These are phyloP conservation scores for Candida verbasci DNA, from an alignment of 805 yeast species.

Conservation along the genomic window DNA sequence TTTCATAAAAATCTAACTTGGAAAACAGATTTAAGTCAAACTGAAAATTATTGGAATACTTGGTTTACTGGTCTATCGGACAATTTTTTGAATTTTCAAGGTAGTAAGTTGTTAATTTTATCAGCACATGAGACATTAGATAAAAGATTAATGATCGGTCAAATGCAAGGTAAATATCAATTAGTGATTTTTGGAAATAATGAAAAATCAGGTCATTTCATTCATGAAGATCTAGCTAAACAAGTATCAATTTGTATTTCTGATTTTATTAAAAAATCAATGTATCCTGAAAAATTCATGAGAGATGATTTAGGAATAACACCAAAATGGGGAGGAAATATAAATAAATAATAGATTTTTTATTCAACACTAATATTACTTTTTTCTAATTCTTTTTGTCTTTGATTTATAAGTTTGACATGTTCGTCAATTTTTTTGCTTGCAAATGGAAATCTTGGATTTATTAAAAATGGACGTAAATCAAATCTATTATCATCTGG, in stretches of 20 bases:
- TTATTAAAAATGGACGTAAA: conserved; percentile 89
- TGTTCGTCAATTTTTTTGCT: conserved; percentile 80
- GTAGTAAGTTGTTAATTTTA: conserved; percentile 66
- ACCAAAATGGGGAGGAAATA: conserved; percentile 37
- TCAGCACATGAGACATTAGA: conserved; percentile 91
- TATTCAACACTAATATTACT: conserved; percentile 45
- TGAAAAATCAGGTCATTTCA: conserved; percentile 70
- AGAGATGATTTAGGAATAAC: conserved; percentile 25
- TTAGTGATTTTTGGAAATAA: conserved; percentile 67
- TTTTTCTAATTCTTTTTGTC: conserved; percentile 21
- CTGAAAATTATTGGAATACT: conserved; percentile 67
- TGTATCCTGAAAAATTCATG: conserved; percentile 27
- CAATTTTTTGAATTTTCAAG: conserved; percentile 35
- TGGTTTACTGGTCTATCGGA: conserved; percentile 78
- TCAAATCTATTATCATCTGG: conserved; percentile 98
- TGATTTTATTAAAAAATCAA: conserved; percentile 48
- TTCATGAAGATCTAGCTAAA: conserved; percentile 87
- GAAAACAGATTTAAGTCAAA: conserved; percentile 58
- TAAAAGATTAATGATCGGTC: conserved; percentile 83
- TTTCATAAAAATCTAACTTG: conserved; percentile 44
- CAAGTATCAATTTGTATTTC: conserved; percentile 56
- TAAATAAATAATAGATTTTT: conserved; percentile 14
- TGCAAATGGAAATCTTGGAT: conserved; percentile 88
- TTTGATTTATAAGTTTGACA: conserved; percentile 53
- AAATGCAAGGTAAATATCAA: conserved; percentile 97